These are phyloP conservation scores for Amanita molliuscula DNA, from an alignment of 768 basidiomycete genomes.

Conservation along the genomic window DNA sequence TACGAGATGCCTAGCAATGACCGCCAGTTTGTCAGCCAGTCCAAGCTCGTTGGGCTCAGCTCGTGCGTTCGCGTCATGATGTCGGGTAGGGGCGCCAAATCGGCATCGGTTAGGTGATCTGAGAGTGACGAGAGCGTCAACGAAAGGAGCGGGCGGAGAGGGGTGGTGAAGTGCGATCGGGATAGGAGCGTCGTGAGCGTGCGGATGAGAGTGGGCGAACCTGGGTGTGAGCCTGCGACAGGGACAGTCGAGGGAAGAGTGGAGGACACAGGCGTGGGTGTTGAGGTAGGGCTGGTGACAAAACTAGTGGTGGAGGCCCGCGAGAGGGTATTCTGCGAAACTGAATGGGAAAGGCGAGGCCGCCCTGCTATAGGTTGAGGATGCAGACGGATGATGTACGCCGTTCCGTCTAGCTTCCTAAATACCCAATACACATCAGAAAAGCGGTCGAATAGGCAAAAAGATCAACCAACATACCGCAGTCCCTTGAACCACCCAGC, in stretches of 20 bases:
- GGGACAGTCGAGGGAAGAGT: conserved; percentile 44
- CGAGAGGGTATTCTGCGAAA: neutral
- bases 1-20: neutral
- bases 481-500: conserved; percentile 46
- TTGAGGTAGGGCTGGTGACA: conserved; percentile 39
- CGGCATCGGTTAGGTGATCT: conserved; percentile 57
- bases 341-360: neutral
- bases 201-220: conserved; percentile 14
- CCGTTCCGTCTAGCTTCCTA: conserved; percentile 22
- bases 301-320: conserved; percentile 14
- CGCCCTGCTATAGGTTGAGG: neutral
- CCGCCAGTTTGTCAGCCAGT: conserved; percentile 63
- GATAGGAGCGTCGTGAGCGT: conserved; percentile 54
- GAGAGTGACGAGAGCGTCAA: conserved; percentile 54
- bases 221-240: conserved; percentile 14
- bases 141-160: conserved; percentile 52
- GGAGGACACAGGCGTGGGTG: neutral
- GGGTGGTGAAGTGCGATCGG: conserved; percentile 42
- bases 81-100: conserved; percentile 51
- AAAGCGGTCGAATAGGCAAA: neutral
- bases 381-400: conserved; percentile 12
- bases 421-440: neutral
- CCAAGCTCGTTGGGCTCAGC: conserved; percentile 59
- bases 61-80: conserved; percentile 42
- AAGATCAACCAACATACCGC: conserved; percentile 35